Percentiles rank a stretch among this genome's conserved stretches.
Conservation (phyloP, 1,284 basidiomycete species). For the Ceratobasidium sp. region DNA sequence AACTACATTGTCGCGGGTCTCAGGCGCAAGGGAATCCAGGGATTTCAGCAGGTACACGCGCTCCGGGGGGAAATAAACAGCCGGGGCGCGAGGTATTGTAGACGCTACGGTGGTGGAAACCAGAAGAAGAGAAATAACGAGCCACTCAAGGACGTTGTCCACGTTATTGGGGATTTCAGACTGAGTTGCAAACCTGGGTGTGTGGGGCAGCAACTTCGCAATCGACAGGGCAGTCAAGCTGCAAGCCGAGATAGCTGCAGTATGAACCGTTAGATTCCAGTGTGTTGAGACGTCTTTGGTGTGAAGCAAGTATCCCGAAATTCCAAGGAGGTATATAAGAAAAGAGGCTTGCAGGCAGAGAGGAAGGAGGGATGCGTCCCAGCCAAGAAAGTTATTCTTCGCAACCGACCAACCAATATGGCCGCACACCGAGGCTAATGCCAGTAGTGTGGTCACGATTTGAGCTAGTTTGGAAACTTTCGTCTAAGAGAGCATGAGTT, state of each 20-base stretch:
- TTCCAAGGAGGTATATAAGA: slow-evolving; percentile 32
- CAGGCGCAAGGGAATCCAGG: slow-evolving; percentile 62
- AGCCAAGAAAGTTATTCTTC: slow-evolving; percentile 1
- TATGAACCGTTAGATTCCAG: slow-evolving; percentile 30
- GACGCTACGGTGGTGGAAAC: slow-evolving; percentile 65
- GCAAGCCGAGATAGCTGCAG: slow-evolving; percentile 12
- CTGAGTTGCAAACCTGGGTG: slow-evolving; percentile 31
- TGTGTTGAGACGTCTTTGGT: slow-evolving; percentile 35
- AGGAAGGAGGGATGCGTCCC: slow-evolving; percentile 23
- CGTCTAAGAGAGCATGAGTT: slow-evolving; percentile 49
- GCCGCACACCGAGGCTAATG: slow-evolving; percentile 17
- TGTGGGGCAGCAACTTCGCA: slow-evolving; percentile 32
- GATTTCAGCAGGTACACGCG: slow-evolving; percentile 82
- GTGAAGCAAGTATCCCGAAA: slow-evolving; percentile 26
- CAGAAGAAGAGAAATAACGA: slow-evolving; percentile 48
- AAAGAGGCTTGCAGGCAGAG: slow-evolving; percentile 9
- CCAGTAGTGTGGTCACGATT: neutral
- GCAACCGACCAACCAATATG: slow-evolving; percentile 28
- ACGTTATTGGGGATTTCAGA: slow-evolving; percentile 5
- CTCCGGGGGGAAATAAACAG: slow-evolving; percentile 76
- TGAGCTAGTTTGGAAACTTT: slow-evolving; percentile 21
- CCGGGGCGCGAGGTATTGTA: slow-evolving; percentile 78
- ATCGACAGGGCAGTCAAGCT: slow-evolving; percentile 6
- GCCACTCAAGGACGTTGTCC: slow-evolving; percentile 37
- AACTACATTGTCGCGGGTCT: slow-evolving; percentile 76